phyloP scores from a whole-genome alignment of 805 yeast species.

The Komagataella pastoris region DNA sequence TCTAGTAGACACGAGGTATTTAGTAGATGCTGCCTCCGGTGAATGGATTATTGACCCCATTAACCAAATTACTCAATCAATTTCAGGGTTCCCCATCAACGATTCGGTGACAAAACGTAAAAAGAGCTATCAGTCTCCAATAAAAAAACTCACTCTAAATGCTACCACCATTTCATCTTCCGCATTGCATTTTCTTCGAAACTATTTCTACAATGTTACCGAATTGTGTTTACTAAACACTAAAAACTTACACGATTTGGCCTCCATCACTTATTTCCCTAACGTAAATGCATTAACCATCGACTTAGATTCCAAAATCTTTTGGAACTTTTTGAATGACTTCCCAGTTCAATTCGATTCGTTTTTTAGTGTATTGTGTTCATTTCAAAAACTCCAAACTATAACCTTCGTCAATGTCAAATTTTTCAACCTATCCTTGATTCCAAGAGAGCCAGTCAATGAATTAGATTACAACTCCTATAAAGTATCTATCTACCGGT shows the following conservation, averaged over 20 bases:
- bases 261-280: slow-evolving; percentile 33
- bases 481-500: slow-evolving; percentile 3
- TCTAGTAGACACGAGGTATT: slow-evolving; percentile 11
- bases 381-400: neutral
- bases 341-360: slow-evolving; percentile 2
- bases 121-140: slow-evolving; percentile 7
- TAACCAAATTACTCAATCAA: neutral
- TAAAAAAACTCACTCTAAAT: slow-evolving; percentile 4
- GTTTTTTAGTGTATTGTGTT: slow-evolving; percentile 2
- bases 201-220: slow-evolving; percentile 26
- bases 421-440: slow-evolving; percentile 1
- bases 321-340: slow-evolving; percentile 8
- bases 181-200: slow-evolving; percentile 13
- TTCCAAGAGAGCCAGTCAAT: slow-evolving; percentile 3
- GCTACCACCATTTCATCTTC: slow-evolving; percentile 2
- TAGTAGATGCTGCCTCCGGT: neutral
- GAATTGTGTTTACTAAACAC: slow-evolving; percentile 24
- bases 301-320: slow-evolving; percentile 37
- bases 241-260: slow-evolving; percentile 29
- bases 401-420: slow-evolving; percentile 1
- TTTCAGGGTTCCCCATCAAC: neutral
- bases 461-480: slow-evolving; percentile 1
- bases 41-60: slow-evolving; percentile 5
- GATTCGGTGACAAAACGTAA: slow-evolving; percentile 1
- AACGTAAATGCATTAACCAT: slow-evolving; percentile 23